Base-by-base conservation (phyloP, 305 asterid genomes). In the Fraxinus platypoda region DNA sequence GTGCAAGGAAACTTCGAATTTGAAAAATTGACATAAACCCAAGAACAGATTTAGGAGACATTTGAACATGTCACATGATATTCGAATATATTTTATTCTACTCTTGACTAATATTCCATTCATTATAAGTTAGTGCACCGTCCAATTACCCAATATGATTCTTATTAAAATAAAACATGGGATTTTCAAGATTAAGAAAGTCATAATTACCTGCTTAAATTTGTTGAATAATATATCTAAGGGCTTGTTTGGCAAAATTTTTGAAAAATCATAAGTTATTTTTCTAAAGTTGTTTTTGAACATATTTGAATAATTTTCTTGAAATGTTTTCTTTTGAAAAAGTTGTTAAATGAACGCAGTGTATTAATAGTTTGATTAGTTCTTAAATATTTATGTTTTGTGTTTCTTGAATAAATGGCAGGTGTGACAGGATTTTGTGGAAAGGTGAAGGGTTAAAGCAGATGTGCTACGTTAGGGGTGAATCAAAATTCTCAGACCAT, bases 361-460 rank as follows among this genome's bases (percentile, higher is more conserved):
- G 43, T 38, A 38, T 38, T 38, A 38, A 38, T 38, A 38, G 13
- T 8, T 38, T 38, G 6, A 43, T 43, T 43, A 46, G n/a, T 46
- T 46, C n/a, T 46, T 13, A 2, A 57, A 57, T 76, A 54, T 77
- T 31, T 77, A 54, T 35, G 4, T 34, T n/a, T 11, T 30, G 26
- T 75, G n/a, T 78, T 2, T 4, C 6, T 3, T 46, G 26, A 72
- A 76, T 30, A 73, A 70, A 21, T 81, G 62, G 26, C 86, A 94
- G 99, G 99, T 95, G 98, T 83, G 98, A 94, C 90, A 87, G 98
- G 59, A 95, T 95, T 33, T 85, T 95, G 54, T 95, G 97, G 99
- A 95, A 87, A 90, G 99, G 99, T 0, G 89, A 94, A 84, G 99
- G 97, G 41, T 79, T 95, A n/a, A 88, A 94, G 75, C 99, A 95